Percentiles rank a stretch among this genome's conserved stretches.
Evolutionary conservation across 2,329 filamentous ascomycete genomes (phyloP).

Genomic region (Mycogone perniciosa): DNA sequence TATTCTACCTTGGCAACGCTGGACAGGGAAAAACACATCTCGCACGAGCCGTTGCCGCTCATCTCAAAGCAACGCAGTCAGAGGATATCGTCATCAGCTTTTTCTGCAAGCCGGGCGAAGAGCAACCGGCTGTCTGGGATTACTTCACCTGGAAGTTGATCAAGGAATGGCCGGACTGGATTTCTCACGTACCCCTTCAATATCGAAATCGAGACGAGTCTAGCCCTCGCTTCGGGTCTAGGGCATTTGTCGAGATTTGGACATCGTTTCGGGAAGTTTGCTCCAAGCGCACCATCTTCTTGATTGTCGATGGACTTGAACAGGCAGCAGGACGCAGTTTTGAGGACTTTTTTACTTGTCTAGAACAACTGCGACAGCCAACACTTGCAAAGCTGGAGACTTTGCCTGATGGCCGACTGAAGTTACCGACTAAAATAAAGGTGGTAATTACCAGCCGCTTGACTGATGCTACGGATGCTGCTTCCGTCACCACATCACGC

Average conservation of each 20-base stretch:
- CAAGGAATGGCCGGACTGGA: slow-evolving; percentile 13
- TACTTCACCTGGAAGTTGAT: slow-evolving; percentile 18
- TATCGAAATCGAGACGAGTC: slow-evolving; percentile 8
- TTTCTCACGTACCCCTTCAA: slow-evolving; percentile 9
- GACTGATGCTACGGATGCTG: slow-evolving; percentile 1
- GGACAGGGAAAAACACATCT: slow-evolving; percentile 20
- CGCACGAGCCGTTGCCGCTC: slow-evolving; percentile 16
- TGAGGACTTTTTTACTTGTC: slow-evolving; percentile 1
- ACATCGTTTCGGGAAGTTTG: slow-evolving; percentile 7
- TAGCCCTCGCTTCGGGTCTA: slow-evolving; percentile 5
- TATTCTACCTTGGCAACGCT: slow-evolving; percentile 14
- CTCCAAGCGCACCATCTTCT: slow-evolving; percentile 12
- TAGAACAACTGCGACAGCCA: slow-evolving; percentile 10
- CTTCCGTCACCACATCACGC: slow-evolving; percentile 6
- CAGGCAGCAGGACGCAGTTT: slow-evolving; percentile 10
- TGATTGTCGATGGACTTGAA: slow-evolving; percentile 20
- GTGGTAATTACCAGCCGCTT: slow-evolving; percentile 8
- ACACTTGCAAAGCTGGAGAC: not conserved
- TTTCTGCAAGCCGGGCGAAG: slow-evolving; percentile 16
- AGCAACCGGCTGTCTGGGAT: slow-evolving; percentile 16
- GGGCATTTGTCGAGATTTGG: slow-evolving; percentile 17
- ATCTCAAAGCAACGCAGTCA: slow-evolving; percentile 11
- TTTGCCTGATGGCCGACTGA: not conserved
- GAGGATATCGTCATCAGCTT: slow-evolving; percentile 16
- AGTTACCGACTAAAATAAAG: slow-evolving; percentile 8